Base-by-base conservation (phyloP, 1,284 basidiomycete genomes). In the Sanghuangporus weigelae region DNA sequence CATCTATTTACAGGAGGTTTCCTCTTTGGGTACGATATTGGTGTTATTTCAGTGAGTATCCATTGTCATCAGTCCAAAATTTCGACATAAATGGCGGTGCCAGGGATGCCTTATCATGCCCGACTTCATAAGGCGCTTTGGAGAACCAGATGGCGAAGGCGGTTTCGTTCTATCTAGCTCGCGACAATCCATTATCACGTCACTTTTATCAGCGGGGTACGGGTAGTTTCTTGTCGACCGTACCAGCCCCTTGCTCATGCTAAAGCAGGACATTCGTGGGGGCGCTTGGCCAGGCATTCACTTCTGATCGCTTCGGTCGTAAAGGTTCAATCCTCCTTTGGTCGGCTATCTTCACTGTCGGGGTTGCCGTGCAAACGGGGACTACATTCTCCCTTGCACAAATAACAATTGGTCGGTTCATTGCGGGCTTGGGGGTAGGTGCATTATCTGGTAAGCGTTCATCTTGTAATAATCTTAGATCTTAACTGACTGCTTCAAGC, bases 101-200 rank as follows among this genome's bases (percentile, higher is more conserved):
- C 69, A 89, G 84, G 89, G 90, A 80, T 92, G 89, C 72, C 76
- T 92, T 35, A 89, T 92, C 66, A 92, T 92, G 89, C 82, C 83
- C 7, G 88, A 92, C 72, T 92, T 93, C 72, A 78, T 90, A 65
- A 67, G 76, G 61, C 81, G 87, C 19, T 91, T 92, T 70, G 89
- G 89, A 14, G 76, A 84, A 68, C 62, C 78, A 3, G 81, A 75
- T 63, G 69, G 75, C 0, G 72, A 82, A 66, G 88, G 88, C 7
- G 70, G 76, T 21, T 78, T 75, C 55, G 75, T 83, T 63, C 75
- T 92, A 7, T 82, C 84, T 0, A 81, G 83, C 62, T 81, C 82
- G 36, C 79, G 88, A 49, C 86, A 90, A 69, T 87, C 86, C 1
- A 87, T 92, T 64, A 92, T 92, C 63, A 91, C 89, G 0, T 92